Evolutionary conservation across 805 yeast genomes (phyloP), one percentile per base, ranked within the genome.

Genomic region (Saturnispora sanitii): DNA sequence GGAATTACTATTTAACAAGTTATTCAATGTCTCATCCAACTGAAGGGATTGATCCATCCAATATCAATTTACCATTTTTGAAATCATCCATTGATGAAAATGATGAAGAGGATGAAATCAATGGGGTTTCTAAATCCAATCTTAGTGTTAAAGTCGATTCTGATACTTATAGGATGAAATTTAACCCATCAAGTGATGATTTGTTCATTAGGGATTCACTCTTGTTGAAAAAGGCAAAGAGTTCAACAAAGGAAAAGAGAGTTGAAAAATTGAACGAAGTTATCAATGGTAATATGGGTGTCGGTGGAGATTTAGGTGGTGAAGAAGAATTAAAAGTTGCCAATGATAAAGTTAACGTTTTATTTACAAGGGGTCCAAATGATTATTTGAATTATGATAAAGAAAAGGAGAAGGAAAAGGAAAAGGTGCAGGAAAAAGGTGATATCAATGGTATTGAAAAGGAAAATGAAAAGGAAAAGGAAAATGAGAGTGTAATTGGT

Each of bases 1-100:
- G 95, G 82, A 88, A 86, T 57, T 90, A 92, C 64, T 92, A 92
- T 56, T 72, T 92, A 38, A 90, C 97, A 0, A 83, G 94, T 33
- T 92, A 82, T 59, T 75, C 88, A 33, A 82, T 92, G 83, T 82
- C 95, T 3, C 94, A 86, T 53, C 97, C 98, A 29, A 92, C 99
- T 2, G 99, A 92, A 60, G 97, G 97, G 23, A 82, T 92, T 15
- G 79, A 86, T 15, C 75, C 84, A 16, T 77, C 82, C 33, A 77
- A 77, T 49, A 72, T 92, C 41, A 72, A 73, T 47, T 68, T 85
- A 60, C 97, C 97, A 20, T 82, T 90, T 60, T 65, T 84, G 49
- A 80, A 77, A 50, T 57, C 73, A 4, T 70, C 67, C 40, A 62
- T 78, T 35, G 75, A 76, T 35, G 73, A 74, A 9, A 70, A 61